Percentiles rank a stretch among this genome's conserved stretches.
Conservation (phyloP, 257 asterid species). For the Jasminum sambac region DNA sequence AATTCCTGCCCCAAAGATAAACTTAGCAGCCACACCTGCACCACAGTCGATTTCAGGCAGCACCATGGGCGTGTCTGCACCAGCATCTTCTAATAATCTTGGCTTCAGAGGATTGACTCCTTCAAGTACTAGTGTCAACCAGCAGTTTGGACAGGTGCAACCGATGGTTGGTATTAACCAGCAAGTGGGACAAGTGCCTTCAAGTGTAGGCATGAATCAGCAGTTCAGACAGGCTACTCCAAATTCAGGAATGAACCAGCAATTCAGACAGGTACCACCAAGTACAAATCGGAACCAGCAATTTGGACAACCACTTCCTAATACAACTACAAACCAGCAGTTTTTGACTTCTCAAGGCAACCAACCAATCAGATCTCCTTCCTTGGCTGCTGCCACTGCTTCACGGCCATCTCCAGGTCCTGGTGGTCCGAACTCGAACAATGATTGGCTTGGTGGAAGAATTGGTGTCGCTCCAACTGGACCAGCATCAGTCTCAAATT, state of each 20-base stretch:
- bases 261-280: constrained; percentile 50
- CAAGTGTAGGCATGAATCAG: constrained; percentile 54
- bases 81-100: constrained; percentile 45
- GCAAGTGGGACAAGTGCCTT: constrained; percentile 40
- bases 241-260: constrained; percentile 25
- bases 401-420: constrained; percentile 54
- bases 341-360: constrained; percentile 56
- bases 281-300: constrained; percentile 42
- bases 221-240: constrained; percentile 43
- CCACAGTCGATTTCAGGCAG: constrained; percentile 53
- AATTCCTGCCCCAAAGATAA: constrained; percentile 89
- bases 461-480: constrained; percentile 45
- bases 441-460: constrained; percentile 53
- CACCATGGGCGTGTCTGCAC: constrained; percentile 38
- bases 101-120: constrained; percentile 57
- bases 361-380: constrained; percentile 50
- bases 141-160: constrained; percentile 45
- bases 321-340: constrained; percentile 55
- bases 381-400: constrained; percentile 44
- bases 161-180: constrained; percentile 53
- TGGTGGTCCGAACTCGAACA: constrained; percentile 41
- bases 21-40: constrained; percentile 49
- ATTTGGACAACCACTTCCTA: constrained; percentile 37
- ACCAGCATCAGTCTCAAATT: constrained; percentile 43
- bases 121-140: constrained; percentile 35